Percentiles rank a stretch among this genome's conserved stretches.
phyloP scores from a whole-genome alignment of 164 flowering plant genomes.

The Akebia trifoliata region DNA sequence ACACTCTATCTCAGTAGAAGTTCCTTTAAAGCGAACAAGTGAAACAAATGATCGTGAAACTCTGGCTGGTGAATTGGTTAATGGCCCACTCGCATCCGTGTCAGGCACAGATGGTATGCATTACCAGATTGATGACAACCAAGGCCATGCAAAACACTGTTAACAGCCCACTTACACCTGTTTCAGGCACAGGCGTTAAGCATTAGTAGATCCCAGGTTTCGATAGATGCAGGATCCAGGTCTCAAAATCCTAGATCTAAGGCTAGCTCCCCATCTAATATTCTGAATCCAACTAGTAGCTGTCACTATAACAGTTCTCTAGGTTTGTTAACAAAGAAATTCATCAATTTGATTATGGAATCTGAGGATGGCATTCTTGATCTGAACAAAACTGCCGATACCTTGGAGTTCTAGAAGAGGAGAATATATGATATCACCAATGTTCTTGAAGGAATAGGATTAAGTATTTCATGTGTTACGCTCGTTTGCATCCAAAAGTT shows the following conservation, averaged over 20 bases:
- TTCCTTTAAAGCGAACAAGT: slow-evolving; percentile 1
- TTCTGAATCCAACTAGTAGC: slow-evolving; percentile 24
- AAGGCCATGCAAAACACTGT: slow-evolving; percentile 10
- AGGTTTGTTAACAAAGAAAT: slow-evolving; percentile 85
- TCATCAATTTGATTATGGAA: slow-evolving; percentile 74
- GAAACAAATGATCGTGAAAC: slow-evolving; percentile 8
- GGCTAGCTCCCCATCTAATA: slow-evolving; percentile 22
- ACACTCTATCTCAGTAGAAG: background rate
- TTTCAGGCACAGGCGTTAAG: slow-evolving; percentile 15
- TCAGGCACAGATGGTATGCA: slow-evolving; percentile 18
- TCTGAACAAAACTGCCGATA: slow-evolving; percentile 85
- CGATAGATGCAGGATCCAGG: slow-evolving; percentile 24
- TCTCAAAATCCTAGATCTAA: slow-evolving; percentile 21
- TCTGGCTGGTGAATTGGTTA: slow-evolving; percentile 12
- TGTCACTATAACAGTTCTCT: slow-evolving; percentile 63
- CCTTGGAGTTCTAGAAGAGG: slow-evolving; percentile 84
- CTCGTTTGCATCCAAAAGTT: no score
- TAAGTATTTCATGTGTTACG: no score
- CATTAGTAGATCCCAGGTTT: slow-evolving; percentile 25
- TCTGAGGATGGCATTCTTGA: slow-evolving; percentile 96
- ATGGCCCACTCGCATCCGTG: slow-evolving; percentile 8
- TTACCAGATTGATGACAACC: slow-evolving; percentile 3
- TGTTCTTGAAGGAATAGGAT: slow-evolving; percentile 95
- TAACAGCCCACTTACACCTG: slow-evolving; percentile 7
- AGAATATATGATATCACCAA: slow-evolving; percentile 95